Evolutionary conservation across 176 grass and related monocot genomes (phyloP), one percentile per base, ranked within the genome.

Genomic region (Typha latifolia): DNA sequence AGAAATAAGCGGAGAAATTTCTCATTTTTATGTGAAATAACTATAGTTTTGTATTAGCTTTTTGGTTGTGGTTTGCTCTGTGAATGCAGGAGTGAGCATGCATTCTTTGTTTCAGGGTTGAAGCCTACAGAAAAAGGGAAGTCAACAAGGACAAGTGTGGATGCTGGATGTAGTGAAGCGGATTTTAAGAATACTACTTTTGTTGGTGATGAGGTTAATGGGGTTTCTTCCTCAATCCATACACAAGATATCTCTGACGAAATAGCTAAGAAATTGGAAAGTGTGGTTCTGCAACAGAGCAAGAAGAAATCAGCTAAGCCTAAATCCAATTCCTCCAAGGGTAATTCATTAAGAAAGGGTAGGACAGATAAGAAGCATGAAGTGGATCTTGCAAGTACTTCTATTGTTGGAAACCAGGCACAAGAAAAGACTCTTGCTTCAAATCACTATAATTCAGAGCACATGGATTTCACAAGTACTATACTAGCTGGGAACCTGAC

Each of bases 51-150:
- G 4, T 21, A n/a, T 59, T 43, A 43, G 24, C 12, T 19, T 26
- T 59, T 57, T 13, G 3, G 2, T 9, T 14, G 18, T 31, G 62
- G 37, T 52, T 74, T 67, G 27, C 31, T 48, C 18, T 72, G 61
- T 74, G 74, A 70, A 84, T 64, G 79, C 71, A 77, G 80, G 71
- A 53, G 80, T 91, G 78, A 91, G 64, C 69, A 71, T 87, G 69
- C 74, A 68, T 87, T 91, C 71, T 76, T 64, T 75, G 61, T 82
- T 82, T 70, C 87, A 96, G 88, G 82, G 66, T 70, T 66, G 50
- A 84, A 71, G 20, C 14, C 49, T 77, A 62, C 77, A 63, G 66
- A 72, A 29, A 79, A 79, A 19, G 31, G 69, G 57, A 57, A 26
- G 74, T 43, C 37, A 9, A 43, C 37, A 43, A 48, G 62, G 61